Conservation (phyloP, 1,284 basidiomycete genomes). For the Cronartium quercuum region DNA sequence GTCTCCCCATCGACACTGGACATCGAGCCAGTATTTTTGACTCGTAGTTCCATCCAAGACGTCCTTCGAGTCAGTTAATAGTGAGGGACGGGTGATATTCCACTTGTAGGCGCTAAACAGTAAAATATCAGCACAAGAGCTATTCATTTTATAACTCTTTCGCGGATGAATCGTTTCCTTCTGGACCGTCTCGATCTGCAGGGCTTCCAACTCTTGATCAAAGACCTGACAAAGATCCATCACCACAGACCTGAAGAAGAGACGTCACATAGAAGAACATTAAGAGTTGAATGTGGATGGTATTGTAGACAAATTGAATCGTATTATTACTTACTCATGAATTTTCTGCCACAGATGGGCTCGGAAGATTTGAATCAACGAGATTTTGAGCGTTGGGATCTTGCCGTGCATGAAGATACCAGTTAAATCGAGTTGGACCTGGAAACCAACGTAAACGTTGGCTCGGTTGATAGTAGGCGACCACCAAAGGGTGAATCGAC, state of each 20-base stretch:
- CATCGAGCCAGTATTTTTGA: constrained; percentile 99
- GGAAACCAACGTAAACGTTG: constrained; percentile 99
- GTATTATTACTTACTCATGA: constrained; percentile 51
- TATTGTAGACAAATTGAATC: background rate
- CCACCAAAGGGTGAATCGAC: constrained; percentile 99
- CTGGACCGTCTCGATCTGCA: constrained; percentile 98
- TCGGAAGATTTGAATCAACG: constrained; percentile 98
- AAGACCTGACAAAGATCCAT: constrained; percentile 79
- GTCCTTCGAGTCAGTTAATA: constrained; percentile 93
- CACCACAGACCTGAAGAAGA: constrained; percentile 26
- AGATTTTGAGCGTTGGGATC: constrained; percentile 95
- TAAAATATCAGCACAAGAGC: constrained; percentile 85
- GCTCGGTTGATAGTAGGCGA: constrained; percentile 95
- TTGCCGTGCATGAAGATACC: constrained; percentile 96
- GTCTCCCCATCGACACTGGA: constrained; percentile 95
- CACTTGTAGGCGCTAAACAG: constrained; percentile 74
- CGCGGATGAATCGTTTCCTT: constrained; percentile 98
- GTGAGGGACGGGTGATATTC: constrained; percentile 93
- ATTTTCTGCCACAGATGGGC: constrained; percentile 99
- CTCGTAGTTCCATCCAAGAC: constrained; percentile 92
- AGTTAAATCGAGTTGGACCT: constrained; percentile 94
- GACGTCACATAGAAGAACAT: background rate
- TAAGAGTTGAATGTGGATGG: no score
- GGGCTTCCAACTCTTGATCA: constrained; percentile 94
- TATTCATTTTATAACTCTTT: constrained; percentile 98